Base-by-base conservation (phyloP, 1,284 basidiomycete species). In the Inonotus obliquus region DNA sequence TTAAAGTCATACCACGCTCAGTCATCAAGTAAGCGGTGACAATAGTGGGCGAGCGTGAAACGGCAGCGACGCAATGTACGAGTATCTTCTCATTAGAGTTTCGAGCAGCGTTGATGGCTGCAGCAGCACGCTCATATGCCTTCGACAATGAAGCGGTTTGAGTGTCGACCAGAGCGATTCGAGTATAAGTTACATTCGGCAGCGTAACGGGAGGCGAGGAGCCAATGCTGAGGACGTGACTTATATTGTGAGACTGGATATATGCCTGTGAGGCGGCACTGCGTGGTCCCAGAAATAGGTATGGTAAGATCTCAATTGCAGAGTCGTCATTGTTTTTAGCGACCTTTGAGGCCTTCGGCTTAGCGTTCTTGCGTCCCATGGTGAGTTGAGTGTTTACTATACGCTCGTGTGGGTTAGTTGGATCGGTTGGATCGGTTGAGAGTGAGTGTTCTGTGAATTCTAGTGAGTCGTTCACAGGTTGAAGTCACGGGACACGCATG, bases 1-100 rank as follows among this genome's bases (percentile, higher is more conserved):
- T 72, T 48, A 77, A 65, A 21, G 72, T 58, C 73, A 77, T 76
- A 11, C 60, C 60, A 17, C 60, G 67, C 52, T 61, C 47, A 21
- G 66, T 69, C 80, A 84, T 48, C 23, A 48, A 17, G 57, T 48
- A 51, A 9, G 57, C 25, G 29, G 21, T 27, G 21, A 39, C 27
- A 11, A 56, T 56, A n/a, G 29, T 56, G 14, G 54, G 32, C 35
- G 54, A 56, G 27, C 35, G 54, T 17, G 38, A 56, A 21, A 44
- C 19, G 14, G n/a, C 58, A 11, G 51, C 19, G 14, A 32, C 37
- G 51, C 58, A 60, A 23, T 60, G 48, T 27, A 60, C 58, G 48
- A 60, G 49, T 9, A 60, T 41, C 45, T 48, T 48, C 45, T 39
- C 4, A 2, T 39, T 17, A 39, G 38, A 17, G n/a, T 10, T 10